Evolutionary conservation across 345 rosid genomes (phyloP), one percentile per base, ranked within the genome.

Genomic region (Corchorus capsularis): DNA sequence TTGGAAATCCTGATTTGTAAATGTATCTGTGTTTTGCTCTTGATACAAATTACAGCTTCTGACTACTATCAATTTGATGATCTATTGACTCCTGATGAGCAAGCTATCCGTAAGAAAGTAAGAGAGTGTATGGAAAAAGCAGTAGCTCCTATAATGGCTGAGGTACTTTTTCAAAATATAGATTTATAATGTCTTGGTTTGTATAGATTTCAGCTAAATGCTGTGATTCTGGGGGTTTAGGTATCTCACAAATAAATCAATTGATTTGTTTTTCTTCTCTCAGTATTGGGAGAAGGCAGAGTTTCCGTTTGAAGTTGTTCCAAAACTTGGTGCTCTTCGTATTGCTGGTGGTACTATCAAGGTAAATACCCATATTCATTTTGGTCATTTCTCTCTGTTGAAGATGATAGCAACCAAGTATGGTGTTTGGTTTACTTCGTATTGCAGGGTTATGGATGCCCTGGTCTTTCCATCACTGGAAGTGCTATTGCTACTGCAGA

Each of bases 201-300:
- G 15, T 14, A 37, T 14, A 22, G 70, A 17, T 78, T 71, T 61
- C 12, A 54, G 43, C 37, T 35, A 72, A 47, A 19, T 63, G 62
- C 46, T 52, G 47, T 52, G 73, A 17, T n/a, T 69, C 15, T 34
- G 47, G 20, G 19, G 39, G 46, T 61, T 63, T 67, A 20, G 22
- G 6, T 46, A 6, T 1, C 0, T 61, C 8, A 69, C 37, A 10
- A 77, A 73, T 15, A 35, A 45, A 72, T 63, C 35, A 17, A 41
- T 19, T 59, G 43, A 77, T 71, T 4, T 69, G 20, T 43, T 9
- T 70, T 57, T 74, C 64, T 71, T 62, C 35, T 47, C 20, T 46
- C 82, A 96, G 99, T 93, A 92, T 35, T 93, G 99, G 98, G 98
- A 96, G 94, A 96, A 91, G 83, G 99, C 98, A 19, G 94, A 90